Base-by-base conservation (phyloP, 768 basidiomycete genomes). In the Hericium rajendrae region DNA sequence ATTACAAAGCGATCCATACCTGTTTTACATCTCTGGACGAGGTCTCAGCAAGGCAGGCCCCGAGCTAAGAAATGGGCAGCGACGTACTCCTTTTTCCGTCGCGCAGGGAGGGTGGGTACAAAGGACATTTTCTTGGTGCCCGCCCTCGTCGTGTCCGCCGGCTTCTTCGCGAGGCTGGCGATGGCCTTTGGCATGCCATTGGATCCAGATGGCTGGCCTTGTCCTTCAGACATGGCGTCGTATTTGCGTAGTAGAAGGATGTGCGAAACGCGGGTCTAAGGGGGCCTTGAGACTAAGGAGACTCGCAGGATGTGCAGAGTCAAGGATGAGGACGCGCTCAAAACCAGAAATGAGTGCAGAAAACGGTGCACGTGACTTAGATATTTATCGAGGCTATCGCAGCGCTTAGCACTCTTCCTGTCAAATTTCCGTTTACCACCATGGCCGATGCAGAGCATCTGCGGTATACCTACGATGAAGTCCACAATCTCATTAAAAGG, bases 381-480 rank as follows among this genome's bases (percentile, higher is more conserved):
- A 51, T 26, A 24, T 22, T 26, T 16, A 37, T 51, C 49, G 49
- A 32, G 22, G 16, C 16, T 51, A 18, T 20, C 20, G 22, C 20
- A 16, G 18, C 49, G 6, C 12, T 13, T 50, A 2, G 49, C 20
- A 26, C 11, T 16, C 43, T n/a, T 46, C 9, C 43, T n/a, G 1
- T 46, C n/a, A 46, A 20, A 20, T 46, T n/a, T 46, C 43, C 43
- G 11, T 24, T 26, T n/a, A 38, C 53, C 46, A 57, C 50, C 40
- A 68, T 66, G 66, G 60, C 66, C 2, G 73, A 74, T 66, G 75
- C 81, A 41, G 69, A 84, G 65, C 89, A 91, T 67, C 64, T 80
- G 68, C 83, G 76, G 56, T 76, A 85, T 56, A 94, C 91, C 18
- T 97, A 97, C 76, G 94, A 95, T 65, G 87, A 95, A 53, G 84